Evolutionary conservation across 2,329 filamentous ascomycete genomes (phyloP).

Genomic region (Fusarium xylarioides): DNA sequence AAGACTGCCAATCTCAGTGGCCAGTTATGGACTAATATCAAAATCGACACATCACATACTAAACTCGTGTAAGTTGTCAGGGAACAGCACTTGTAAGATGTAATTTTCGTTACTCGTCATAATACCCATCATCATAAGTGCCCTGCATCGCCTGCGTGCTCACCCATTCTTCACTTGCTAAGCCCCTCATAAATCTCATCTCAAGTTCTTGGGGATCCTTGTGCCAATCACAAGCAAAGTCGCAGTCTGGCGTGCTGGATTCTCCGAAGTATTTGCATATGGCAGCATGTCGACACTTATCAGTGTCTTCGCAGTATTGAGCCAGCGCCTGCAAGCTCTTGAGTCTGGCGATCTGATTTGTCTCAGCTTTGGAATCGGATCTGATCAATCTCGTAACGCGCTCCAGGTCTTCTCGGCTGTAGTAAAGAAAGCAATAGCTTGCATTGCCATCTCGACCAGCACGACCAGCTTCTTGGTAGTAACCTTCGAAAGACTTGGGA

Average conservation of each 20-base stretch:
- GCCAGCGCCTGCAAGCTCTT: conserved; percentile 75
- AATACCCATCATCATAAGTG: conserved; percentile 64
- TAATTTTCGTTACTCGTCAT: conserved; percentile 52
- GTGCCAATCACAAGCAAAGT: conserved; percentile 82
- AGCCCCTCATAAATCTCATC: conserved; percentile 62
- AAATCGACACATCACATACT: neutral
- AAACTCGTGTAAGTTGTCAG: neutral
- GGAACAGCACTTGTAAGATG: neutral
- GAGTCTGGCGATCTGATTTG: conserved; percentile 61
- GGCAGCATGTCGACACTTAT: conserved; percentile 76
- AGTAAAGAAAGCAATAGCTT: conserved; percentile 88
- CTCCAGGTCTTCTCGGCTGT: conserved; percentile 86
- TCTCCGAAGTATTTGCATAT: conserved; percentile 85
- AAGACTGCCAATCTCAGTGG: conserved; percentile 18
- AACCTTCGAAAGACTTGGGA: conserved; percentile 93
- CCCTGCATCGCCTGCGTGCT: conserved; percentile 70
- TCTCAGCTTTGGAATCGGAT: conserved; percentile 54
- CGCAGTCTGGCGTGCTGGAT: conserved; percentile 64
- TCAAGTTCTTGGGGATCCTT: conserved; percentile 71
- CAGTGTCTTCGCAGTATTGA: conserved; percentile 81
- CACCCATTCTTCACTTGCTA: conserved; percentile 70
- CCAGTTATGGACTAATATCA: conserved; percentile 10
- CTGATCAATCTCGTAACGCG: conserved; percentile 69
- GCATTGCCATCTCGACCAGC: conserved; percentile 91
- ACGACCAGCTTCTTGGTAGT: conserved; percentile 94